These are phyloP conservation scores for Cyclostephanos tholiformis DNA, from an alignment of 108 stramenopile species.

Conservation along the genomic window DNA sequence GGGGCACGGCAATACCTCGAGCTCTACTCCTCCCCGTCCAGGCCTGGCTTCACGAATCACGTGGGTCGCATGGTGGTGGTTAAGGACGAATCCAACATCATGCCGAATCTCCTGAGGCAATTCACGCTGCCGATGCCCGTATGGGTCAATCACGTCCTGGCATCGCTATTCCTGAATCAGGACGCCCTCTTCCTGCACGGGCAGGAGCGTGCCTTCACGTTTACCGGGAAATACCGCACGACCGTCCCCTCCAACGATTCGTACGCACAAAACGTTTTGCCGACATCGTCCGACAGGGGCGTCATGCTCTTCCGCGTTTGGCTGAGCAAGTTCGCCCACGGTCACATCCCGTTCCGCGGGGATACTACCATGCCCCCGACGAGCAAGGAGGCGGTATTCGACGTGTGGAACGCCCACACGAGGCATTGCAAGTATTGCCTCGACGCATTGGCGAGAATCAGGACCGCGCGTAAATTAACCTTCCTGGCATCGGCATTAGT, in stretches of 20 bases:
- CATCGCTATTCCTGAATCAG: constrained; percentile 36
- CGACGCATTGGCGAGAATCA: constrained; percentile 22
- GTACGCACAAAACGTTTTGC: constrained; percentile 32
- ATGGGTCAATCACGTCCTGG: constrained; percentile 46
- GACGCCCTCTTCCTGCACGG: constrained; percentile 43
- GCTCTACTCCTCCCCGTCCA: constrained; percentile 36
- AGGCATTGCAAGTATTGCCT: constrained; percentile 37
- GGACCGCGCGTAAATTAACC: constrained; percentile 14
- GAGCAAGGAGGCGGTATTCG: constrained; percentile 38
- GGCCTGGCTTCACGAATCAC: constrained; percentile 49
- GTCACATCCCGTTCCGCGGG: constrained; percentile 37
- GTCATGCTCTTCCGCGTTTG: constrained; percentile 49
- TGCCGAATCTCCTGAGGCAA: constrained; percentile 15
- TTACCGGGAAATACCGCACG: constrained; percentile 18
- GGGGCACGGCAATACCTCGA: constrained; percentile 35
- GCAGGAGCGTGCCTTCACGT: constrained; percentile 33
- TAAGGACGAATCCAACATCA: constrained; percentile 19
- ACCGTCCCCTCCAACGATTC: not conserved
- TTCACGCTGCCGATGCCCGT: constrained; percentile 39
- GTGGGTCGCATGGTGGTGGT: constrained; percentile 43
- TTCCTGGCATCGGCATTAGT: constrained; percentile 25
- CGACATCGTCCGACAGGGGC: constrained; percentile 26
- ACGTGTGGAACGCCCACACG: constrained; percentile 41
- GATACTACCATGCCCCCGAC: constrained; percentile 20
- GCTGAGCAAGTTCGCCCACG: constrained; percentile 34